These are phyloP conservation scores for Stipa capillata DNA, from an alignment of 176 grass and related monocot species.

Conservation along the genomic window DNA sequence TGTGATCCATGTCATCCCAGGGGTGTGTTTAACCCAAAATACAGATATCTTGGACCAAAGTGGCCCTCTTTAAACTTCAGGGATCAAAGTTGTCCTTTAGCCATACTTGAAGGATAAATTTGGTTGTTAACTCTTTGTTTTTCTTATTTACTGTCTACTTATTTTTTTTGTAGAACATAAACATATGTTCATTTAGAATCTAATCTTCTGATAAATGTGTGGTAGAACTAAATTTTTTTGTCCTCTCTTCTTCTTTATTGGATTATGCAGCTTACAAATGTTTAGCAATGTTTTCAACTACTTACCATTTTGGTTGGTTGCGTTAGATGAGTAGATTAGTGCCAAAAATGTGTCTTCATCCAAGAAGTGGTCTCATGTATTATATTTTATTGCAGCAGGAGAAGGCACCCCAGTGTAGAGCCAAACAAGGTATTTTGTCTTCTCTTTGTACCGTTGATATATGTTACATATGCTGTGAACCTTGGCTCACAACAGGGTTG, in stretches of 20 bases:
- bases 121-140: neutral
- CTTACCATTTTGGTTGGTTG: neutral
- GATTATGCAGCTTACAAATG: neutral
- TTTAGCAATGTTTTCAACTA: neutral
- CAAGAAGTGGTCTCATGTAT: conserved; percentile 7
- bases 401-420: conserved; percentile 28
- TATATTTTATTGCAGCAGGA: conserved; percentile 30
- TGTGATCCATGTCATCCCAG: neutral
- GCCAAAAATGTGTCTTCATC: neutral
- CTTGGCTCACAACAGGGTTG: too few relatives aligned
- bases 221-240: neutral
- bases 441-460: neutral
- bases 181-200: neutral
- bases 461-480: neutral
- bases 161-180: neutral
- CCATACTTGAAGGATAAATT: neutral
- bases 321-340: neutral
- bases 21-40: neutral
- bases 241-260: neutral
- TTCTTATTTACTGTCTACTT: neutral
- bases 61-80: neutral
- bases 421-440: conserved; percentile 35
- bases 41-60: neutral
- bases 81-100: neutral
- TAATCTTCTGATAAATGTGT: neutral